A percentile compares a stretch with the other conserved stretches of the same genome.
Conservation (phyloP, 331 rosid genomes). For the Arachis monticola region DNA sequence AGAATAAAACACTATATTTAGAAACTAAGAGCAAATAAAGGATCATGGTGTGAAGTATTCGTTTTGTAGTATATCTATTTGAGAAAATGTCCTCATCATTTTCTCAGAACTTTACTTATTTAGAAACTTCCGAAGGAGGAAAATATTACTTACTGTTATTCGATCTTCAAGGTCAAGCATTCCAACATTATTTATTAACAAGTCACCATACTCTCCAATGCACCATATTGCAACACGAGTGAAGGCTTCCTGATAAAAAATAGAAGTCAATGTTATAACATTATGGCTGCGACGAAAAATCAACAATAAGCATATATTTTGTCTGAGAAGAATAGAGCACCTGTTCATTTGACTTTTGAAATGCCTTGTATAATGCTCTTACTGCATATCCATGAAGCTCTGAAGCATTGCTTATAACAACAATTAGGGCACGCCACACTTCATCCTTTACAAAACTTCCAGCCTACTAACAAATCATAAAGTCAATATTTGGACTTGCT, state of each 20-base stretch:
- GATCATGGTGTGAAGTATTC: neutral
- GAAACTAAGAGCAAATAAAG: neutral
- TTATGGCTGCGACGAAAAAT: constrained; percentile 32
- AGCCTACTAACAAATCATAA: constrained; percentile 90
- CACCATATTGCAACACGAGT: constrained; percentile 99
- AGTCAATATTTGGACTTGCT: constrained; percentile 54
- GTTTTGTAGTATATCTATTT: too few species aligned
- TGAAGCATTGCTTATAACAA: constrained; percentile 89
- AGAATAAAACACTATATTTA: neutral
- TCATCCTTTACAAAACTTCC: constrained; percentile 99
- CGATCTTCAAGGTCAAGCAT: constrained; percentile 93
- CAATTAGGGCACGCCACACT: constrained; percentile 89
- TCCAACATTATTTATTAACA: constrained; percentile 80
- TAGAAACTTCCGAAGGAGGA: constrained; percentile 28
- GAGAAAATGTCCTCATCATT: constrained; percentile 32
- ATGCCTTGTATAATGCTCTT: constrained; percentile 85
- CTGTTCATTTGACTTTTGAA: constrained; percentile 87
- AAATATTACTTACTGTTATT: constrained; percentile 68
- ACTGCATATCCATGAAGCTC: constrained; percentile 97
- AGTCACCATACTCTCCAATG: constrained; percentile 94
- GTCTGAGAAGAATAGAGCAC: constrained; percentile 48
- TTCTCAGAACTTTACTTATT: constrained; percentile 31
- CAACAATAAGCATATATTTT: constrained; percentile 22
- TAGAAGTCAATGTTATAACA: constrained; percentile 30
- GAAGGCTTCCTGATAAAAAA: constrained; percentile 76